A percentile compares a stretch with the other conserved stretches of the same genome.
These are phyloP conservation scores for Pezicula carpinea DNA, from an alignment of 2,329 filamentous ascomycete genomes.

Conservation along the genomic window DNA sequence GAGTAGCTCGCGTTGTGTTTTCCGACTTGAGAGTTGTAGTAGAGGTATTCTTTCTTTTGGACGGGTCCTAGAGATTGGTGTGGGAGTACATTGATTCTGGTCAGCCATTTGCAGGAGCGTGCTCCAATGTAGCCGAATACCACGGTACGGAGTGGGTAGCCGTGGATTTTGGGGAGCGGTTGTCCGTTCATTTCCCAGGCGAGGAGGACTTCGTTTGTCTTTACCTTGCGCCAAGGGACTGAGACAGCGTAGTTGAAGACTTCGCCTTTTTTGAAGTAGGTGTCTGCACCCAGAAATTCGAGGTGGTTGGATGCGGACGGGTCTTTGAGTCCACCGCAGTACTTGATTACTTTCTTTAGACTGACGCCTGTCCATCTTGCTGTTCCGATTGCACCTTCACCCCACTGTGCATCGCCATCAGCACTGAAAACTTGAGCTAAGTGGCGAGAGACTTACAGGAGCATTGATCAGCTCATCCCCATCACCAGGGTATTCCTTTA, in stretches of 20 bases:
- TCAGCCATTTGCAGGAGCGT: constrained; percentile 66
- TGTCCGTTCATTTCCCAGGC: constrained; percentile 65
- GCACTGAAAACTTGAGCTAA: background rate
- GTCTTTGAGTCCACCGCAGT: constrained; percentile 56
- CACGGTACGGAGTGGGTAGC: constrained; percentile 57
- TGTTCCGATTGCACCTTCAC: constrained; percentile 64
- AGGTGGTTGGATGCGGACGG: constrained; percentile 51
- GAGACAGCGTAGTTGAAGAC: constrained; percentile 64
- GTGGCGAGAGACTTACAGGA: constrained; percentile 6
- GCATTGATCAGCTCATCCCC: constrained; percentile 54
- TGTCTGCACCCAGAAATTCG: constrained; percentile 66
- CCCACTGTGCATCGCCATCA: constrained; percentile 43
- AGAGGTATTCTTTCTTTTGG: constrained; percentile 58
- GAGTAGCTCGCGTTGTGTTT: constrained; percentile 58
- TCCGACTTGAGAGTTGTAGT: constrained; percentile 63
- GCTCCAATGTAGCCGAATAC: constrained; percentile 64
- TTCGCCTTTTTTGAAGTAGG: constrained; percentile 65
- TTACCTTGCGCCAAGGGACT: constrained; percentile 65
- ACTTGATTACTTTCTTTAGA: constrained; percentile 65
- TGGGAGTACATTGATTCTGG: constrained; percentile 55
- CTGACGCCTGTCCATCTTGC: constrained; percentile 59
- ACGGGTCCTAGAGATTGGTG: constrained; percentile 52
- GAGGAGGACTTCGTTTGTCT: constrained; percentile 59
- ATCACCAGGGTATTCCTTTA: constrained; percentile 58
- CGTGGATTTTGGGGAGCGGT: constrained; percentile 59